Evolutionary conservation across 2,329 filamentous ascomycete species (phyloP).

Genomic region (Aspergillus vadensis): DNA sequence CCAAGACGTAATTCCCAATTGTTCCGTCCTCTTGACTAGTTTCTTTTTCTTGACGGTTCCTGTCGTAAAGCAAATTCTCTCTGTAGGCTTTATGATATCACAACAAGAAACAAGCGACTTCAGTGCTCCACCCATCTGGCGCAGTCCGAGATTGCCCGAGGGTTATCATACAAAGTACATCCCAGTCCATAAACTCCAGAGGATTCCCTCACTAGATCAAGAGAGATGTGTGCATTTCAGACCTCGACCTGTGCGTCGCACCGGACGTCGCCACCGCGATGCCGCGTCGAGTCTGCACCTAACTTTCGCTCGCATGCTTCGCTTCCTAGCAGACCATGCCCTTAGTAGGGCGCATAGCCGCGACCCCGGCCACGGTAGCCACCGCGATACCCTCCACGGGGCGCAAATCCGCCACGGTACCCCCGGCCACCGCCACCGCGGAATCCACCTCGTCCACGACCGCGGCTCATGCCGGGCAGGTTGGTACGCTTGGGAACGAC

Average conservation of each 20-base stretch:
- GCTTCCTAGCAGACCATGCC: constrained; percentile 2
- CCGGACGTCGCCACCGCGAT: constrained; percentile 6
- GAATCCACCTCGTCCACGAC: constrained; percentile 57
- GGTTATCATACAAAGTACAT: constrained; percentile 38
- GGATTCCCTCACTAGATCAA: constrained; percentile 14
- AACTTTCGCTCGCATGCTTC: constrained; percentile 1
- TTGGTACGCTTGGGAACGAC: constrained; percentile 94
- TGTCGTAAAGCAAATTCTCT: constrained; percentile 5
- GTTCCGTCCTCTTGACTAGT: background rate
- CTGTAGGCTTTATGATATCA: constrained; percentile 22
- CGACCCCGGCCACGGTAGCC: constrained; percentile 51
- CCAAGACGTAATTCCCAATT: background rate
- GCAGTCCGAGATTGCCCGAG: constrained; percentile 25
- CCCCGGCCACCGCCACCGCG: constrained; percentile 57
- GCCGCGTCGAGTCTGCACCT: constrained; percentile 9
- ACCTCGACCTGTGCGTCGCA: background rate
- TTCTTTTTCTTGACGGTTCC: background rate
- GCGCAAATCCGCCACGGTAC: constrained; percentile 48
- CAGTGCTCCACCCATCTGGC: constrained; percentile 23
- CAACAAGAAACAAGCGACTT: constrained; percentile 19
- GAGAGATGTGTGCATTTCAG: constrained; percentile 12
- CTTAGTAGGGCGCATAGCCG: constrained; percentile 51
- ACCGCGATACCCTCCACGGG: constrained; percentile 62
- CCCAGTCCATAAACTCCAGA: constrained; percentile 35
- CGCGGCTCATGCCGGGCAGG: constrained; percentile 88